Percentiles rank a stretch among this genome's conserved stretches.
phyloP scores from a whole-genome alignment of 805 yeast species.

The Metschnikowia continentalis region DNA sequence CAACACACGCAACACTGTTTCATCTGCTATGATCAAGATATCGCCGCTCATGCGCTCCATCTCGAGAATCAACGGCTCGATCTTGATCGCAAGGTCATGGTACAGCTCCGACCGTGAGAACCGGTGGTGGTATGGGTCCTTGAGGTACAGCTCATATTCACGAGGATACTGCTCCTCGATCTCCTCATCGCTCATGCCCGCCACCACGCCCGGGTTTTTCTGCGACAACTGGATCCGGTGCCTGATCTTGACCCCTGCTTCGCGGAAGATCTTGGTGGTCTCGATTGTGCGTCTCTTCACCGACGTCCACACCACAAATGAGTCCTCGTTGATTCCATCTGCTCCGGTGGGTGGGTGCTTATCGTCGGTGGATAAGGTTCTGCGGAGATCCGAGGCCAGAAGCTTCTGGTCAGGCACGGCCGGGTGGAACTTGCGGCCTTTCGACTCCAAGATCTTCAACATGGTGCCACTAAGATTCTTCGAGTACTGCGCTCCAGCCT shows the following conservation, averaged over 20 bases:
- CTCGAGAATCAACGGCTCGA: constrained; percentile 90
- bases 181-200: constrained; percentile 60
- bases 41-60: constrained; percentile 91
- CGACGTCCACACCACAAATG: constrained; percentile 92
- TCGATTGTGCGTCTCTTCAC: constrained; percentile 80
- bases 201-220: constrained; percentile 84
- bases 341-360: constrained; percentile 45
- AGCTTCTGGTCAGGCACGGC: not conserved
- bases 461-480: constrained; percentile 58
- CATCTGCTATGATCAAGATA: constrained; percentile 88
- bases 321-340: constrained; percentile 56
- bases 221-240: constrained; percentile 84
- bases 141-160: constrained; percentile 59
- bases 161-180: constrained; percentile 57
- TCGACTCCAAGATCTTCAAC: constrained; percentile 29
- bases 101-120: constrained; percentile 91
- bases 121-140: constrained; percentile 90
- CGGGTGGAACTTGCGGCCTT: constrained; percentile 25
- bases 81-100: constrained; percentile 90
- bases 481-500: constrained; percentile 68
- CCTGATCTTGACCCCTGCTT: constrained; percentile 58
- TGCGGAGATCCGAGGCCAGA: constrained; percentile 4
- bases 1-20: constrained; percentile 79
- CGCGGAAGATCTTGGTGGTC: constrained; percentile 65
- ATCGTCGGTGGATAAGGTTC: constrained; percentile 30